These are phyloP conservation scores for Neonectria ditissima DNA, from an alignment of 2,329 filamentous ascomycete genomes.

Conservation along the genomic window DNA sequence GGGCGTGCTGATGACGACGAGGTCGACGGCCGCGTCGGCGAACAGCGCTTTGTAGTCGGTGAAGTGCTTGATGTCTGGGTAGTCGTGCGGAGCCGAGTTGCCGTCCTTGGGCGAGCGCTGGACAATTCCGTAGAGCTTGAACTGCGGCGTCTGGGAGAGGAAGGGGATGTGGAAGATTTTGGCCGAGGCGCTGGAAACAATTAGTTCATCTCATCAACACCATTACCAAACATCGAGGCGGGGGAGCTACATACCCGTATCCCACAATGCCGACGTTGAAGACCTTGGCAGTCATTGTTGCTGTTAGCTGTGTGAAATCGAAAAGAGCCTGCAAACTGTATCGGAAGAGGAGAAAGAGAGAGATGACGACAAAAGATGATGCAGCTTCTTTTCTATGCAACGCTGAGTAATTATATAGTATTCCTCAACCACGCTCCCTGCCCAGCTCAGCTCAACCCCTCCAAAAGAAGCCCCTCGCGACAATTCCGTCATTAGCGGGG, in stretches of 20 bases:
- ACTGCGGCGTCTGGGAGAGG: constrained; percentile 70
- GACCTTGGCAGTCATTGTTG: constrained; percentile 51
- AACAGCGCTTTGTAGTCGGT: constrained; percentile 72
- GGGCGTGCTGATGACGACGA: constrained; percentile 78
- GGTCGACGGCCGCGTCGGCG: constrained; percentile 72
- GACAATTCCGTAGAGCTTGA: constrained; percentile 80
- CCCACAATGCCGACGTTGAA: constrained; percentile 65
- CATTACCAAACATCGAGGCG: not conserved
- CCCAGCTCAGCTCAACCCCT: not conserved
- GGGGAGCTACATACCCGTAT: constrained; percentile 60
- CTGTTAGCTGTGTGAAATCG: not conserved
- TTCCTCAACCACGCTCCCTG: not conserved
- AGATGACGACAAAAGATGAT: not conserved
- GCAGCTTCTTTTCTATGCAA: not conserved
- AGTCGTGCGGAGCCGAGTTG: constrained; percentile 76
- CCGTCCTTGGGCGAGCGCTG: constrained; percentile 75
- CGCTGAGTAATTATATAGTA: constrained; percentile 20
- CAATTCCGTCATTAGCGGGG: constrained; percentile 43
- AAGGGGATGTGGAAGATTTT: constrained; percentile 90
- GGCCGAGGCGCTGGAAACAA: constrained; percentile 65
- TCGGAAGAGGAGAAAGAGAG: not conserved
- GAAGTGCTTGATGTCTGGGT: constrained; percentile 74
- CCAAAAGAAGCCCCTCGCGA: constrained; percentile 24
- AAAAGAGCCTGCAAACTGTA: not conserved
- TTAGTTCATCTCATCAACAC: constrained; percentile 28